Percentiles rank a stretch among this genome's conserved stretches.
These are phyloP conservation scores for Isabelozyma heimii DNA, from an alignment of 805 yeast genomes.

Conservation along the genomic window DNA sequence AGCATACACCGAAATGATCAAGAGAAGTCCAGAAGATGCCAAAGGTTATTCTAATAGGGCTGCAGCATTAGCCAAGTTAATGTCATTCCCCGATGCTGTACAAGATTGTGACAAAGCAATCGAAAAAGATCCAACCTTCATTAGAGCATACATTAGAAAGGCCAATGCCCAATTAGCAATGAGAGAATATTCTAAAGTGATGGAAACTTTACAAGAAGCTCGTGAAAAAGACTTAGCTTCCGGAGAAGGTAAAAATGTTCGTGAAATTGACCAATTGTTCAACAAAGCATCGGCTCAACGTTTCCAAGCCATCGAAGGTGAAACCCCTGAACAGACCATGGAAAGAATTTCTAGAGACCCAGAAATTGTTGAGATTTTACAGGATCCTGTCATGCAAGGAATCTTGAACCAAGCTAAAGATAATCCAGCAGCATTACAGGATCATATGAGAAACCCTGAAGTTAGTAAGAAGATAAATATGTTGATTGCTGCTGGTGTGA, in stretches of 20 bases:
- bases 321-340: constrained; percentile 91
- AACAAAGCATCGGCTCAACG: constrained; percentile 76
- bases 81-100: constrained; percentile 97
- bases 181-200: constrained; percentile 78
- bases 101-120: constrained; percentile 90
- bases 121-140: constrained; percentile 79
- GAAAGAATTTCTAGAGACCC: constrained; percentile 90
- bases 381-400: constrained; percentile 95
- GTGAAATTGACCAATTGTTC: constrained; percentile 80
- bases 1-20: constrained; percentile 92
- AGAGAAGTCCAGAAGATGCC: constrained; percentile 95
- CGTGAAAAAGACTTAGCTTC: constrained; percentile 68
- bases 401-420: constrained; percentile 91
- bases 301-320: constrained; percentile 79
- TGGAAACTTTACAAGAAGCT: constrained; percentile 79
- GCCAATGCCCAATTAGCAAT: constrained; percentile 91
- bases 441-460: constrained; percentile 96
- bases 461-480: constrained; percentile 83
- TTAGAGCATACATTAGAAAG: constrained; percentile 95
- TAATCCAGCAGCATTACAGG: constrained; percentile 95
- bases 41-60: constrained; percentile 98
- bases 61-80: constrained; percentile 88
- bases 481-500: constrained; percentile 94
- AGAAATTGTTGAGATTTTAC: constrained; percentile 84
- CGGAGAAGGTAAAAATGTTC: constrained; percentile 52